Base-by-base conservation (phyloP, 306 rosid genomes). In the Morella rubra region DNA sequence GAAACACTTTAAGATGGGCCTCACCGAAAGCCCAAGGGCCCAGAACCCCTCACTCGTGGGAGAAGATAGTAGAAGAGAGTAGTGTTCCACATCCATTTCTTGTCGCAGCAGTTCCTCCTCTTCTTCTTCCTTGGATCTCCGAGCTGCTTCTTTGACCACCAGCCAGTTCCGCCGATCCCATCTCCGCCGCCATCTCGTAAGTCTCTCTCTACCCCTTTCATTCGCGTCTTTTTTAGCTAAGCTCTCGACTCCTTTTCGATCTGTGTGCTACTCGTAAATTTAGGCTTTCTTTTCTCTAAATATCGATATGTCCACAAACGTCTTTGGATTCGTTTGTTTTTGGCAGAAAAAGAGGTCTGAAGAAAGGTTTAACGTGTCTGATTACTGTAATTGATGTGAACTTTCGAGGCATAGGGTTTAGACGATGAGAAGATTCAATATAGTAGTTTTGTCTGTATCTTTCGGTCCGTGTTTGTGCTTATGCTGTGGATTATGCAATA, bases 161-260 rank as follows among this genome's bases (percentile, higher is more conserved):
- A 45, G 37, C 32, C 53, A 11, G 14, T 56, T 22, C 40, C 40
- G 24, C 60, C 68, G 60, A 44, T 40, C 19, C 11, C 47, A 8
- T 68, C 46, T 8, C 44, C 72, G 56, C 86, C 65, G 71, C 78
- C 78, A 24, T 46, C 84, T 76, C 66, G 90, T 86, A 46, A 84
- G 86, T 79, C 20, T 60, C 69, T 27, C 44, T 45, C 64, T 4
- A 19, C 10, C 14, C 37, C 51, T 73, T 51, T 27, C 46, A 53
- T 54, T 67, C 32, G 12, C 18, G 8, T 8, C 46, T 27, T 37
- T 7, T 12, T 13, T 15, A 46, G 18, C 55, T 74, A 16, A 46
- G 53, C 74, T 71, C 10, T 52, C 50, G 13, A 74, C 51, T 62
- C 16, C 22, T 58, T 50, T 65, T 49, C 71, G 84, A 81, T 86